phyloP scores from a whole-genome alignment of 2,329 filamentous ascomycete genomes.

The Clonostachys sp. region DNA sequence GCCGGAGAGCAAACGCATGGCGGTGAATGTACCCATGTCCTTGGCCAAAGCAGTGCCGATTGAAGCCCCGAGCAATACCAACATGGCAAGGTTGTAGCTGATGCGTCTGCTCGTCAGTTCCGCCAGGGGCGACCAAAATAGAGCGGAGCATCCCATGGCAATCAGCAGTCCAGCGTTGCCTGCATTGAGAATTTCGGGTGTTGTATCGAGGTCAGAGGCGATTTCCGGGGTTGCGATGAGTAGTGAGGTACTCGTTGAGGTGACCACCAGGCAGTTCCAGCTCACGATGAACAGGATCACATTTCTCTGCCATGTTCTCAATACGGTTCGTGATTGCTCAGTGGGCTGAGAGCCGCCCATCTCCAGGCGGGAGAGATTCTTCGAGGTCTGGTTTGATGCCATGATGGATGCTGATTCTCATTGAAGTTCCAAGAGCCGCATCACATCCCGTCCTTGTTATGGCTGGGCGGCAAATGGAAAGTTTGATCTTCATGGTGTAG shows the following conservation, averaged over 20 bases:
- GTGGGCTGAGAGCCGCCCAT: too few species aligned
- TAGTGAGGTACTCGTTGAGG: constrained; percentile 4
- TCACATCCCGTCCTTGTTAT: too few species aligned
- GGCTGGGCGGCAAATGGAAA: too few species aligned
- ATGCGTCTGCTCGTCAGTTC: constrained; percentile 3
- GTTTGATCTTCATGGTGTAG: too few species aligned
- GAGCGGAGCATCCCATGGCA: constrained; percentile 6
- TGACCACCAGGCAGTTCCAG: constrained; percentile 7
- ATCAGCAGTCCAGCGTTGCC: constrained; percentile 5
- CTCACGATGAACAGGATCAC: constrained; percentile 9
- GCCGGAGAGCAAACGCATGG: constrained; percentile 5
- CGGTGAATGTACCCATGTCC: constrained; percentile 4
- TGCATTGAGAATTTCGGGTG: constrained; percentile 5
- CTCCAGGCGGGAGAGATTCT: too few species aligned
- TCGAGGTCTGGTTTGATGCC: too few species aligned
- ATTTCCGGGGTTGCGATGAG: constrained; percentile 7
- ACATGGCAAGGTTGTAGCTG: constrained; percentile 6
- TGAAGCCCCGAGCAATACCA: constrained; percentile 3
- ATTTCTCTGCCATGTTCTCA: constrained; percentile 3
- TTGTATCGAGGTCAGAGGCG: constrained; percentile 3
- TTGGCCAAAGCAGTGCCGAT: constrained; percentile 5
- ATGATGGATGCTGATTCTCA: too few species aligned
- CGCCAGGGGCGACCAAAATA: constrained; percentile 6
- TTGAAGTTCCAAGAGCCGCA: too few species aligned
- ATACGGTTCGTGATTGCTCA: not conserved